These are phyloP conservation scores for Globisporangium irregulare DNA, from an alignment of 352 stramenopile genomes.

Conservation along the genomic window DNA sequence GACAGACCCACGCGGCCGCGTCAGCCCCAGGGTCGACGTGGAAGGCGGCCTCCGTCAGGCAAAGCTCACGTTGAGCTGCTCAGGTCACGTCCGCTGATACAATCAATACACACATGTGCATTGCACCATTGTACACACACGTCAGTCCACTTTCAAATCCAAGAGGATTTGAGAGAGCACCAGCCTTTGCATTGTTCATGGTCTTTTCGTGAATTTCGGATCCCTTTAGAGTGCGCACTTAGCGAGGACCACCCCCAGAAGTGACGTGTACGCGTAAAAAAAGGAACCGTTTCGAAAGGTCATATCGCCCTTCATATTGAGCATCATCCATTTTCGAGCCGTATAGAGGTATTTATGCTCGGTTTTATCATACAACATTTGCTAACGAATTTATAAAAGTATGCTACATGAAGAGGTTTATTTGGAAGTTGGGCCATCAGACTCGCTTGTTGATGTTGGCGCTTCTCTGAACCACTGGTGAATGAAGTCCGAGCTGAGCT, in stretches of 20 bases:
- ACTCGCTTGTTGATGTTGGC: conserved; percentile 3
- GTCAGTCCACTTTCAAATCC: conserved; percentile 9
- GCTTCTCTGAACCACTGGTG: conserved; percentile 8
- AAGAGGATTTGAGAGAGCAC: background rate
- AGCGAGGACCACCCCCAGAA: background rate
- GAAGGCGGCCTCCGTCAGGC: background rate
- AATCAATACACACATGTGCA: background rate
- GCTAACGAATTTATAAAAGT: background rate
- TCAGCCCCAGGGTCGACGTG: background rate
- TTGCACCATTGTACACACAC: background rate
- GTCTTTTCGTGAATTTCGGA: background rate
- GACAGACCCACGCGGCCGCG: background rate
- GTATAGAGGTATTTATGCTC: background rate
- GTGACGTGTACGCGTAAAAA: conserved; percentile 4
- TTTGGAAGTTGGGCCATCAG: background rate
- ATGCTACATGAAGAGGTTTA: background rate
- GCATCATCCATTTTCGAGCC: background rate
- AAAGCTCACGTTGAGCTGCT: background rate
- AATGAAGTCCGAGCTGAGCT: conserved; percentile 8
- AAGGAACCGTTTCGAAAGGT: background rate
- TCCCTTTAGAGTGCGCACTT: background rate
- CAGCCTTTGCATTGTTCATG: background rate
- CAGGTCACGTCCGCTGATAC: background rate
- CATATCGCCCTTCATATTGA: background rate
- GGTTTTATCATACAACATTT: background rate